Evolutionary conservation across 768 basidiomycete genomes (phyloP), one percentile per base, ranked within the genome.

Genomic region (Lactifluus subvellereus): DNA sequence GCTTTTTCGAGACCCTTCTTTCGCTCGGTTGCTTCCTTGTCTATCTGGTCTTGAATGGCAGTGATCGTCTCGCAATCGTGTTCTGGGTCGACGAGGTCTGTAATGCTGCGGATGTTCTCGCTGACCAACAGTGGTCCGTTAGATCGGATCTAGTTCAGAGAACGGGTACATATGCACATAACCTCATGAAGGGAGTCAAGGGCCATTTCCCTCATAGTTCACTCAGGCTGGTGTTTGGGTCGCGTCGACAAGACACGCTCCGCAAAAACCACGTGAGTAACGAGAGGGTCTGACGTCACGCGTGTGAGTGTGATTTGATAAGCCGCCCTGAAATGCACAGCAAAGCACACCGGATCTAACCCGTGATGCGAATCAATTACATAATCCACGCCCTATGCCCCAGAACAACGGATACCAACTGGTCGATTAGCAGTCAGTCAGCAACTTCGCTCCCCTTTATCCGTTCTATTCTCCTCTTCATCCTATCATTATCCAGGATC

Each of bases 1-100:
- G 83, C 80, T 51, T 87, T 83, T 52, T 91, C 89, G 0, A 87
- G 72, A 50, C 88, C 87, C 68, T 84, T 86, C 73, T 82, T 87
- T 54, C 84, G 76, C 58, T 74, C 77, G 7, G 79, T 75, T 62
- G 86, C 82, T 10, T 82, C 82, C 7, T 78, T 68, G 14, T 80
- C 80, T 70, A 89, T 84, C 66, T 80, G 84, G 62, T 90, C 84
- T 67, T 91, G 88, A 8, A 88, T 85, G 7, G 81, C 83, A 16
- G 85, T 83, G 54, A 92, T 88, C 13, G 87, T 86, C 61, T 87
- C 74, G 70, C 84, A 90, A 72, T 92, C 90, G 57, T 90, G 88
- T 48, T 87, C 85, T 11, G 88, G 87, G 69, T 89, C 85, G 59
- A 92, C 88, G 61, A 90, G 84, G 4, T 82, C 79, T 37, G 82